Base-by-base conservation (phyloP, 2,329 filamentous ascomycete genomes). In the Botrytis hyacinthi region DNA sequence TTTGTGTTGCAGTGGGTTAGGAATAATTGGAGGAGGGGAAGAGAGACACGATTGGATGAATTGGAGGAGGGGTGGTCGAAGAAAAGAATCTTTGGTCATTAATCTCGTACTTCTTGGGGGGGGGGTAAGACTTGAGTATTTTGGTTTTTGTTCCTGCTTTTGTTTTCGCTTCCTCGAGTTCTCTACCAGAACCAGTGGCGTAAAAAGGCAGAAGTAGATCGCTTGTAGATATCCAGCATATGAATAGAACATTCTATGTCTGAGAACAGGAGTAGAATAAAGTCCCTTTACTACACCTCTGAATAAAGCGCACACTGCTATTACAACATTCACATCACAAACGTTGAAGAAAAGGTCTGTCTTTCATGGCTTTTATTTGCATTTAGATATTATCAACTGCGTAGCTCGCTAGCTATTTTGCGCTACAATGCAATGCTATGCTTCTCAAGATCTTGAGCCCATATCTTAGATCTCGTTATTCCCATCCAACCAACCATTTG, bases 401-500 rank as follows among this genome's bases (percentile, higher is more conserved):
- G 40, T 57, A 57, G 46, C 66, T 42, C 51, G 46, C 65, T 68
- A 4, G n/a, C 22, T 48, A 37, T n/a, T 57, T 29, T 54, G 35
- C 48, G 16, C 35, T 68, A 29, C 66, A n/a, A 57, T 68, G 48
- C 35, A 16, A 68, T 68, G 44, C 35, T 68, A 68, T 67, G 14
- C 4, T 54, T 40, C 35, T 29, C 18, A 42, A 54, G 48, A 57
- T 68, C 66, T 68, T 42, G 29, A 42, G 66, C 66, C 65, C n/a
- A 54, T 57, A 22, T 42, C 26, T 42, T 42, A 42, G 48, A 68
- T 68, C 66, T 68, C 18, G 35, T 42, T 37, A 68, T 57, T 57
- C 66, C 66, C 48, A 68, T 51, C 66, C 48, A 68, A 16, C 48
- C 66, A 68, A 42, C n/a, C 66, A 42, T 68, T 68, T 68, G 32